phyloP scores from a whole-genome alignment of 306 rosid genomes.

The Cucurbita argyrosperma region DNA sequence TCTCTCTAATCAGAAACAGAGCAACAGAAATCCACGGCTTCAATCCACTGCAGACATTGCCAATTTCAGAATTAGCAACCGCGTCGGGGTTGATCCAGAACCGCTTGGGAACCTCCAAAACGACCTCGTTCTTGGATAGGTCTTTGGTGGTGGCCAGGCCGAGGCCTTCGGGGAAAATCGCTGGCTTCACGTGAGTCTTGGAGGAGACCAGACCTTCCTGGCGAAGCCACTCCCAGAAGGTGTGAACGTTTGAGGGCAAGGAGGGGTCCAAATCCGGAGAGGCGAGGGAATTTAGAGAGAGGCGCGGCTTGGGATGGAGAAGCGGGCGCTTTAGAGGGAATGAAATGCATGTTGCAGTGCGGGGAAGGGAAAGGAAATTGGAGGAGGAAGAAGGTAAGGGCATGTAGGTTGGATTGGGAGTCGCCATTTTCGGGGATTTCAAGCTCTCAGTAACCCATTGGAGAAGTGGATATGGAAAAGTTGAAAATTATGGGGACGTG shows the following conservation, averaged over 20 bases:
- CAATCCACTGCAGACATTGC: constrained; percentile 54
- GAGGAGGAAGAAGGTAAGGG: neutral
- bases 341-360: neutral
- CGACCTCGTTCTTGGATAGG: constrained; percentile 59
- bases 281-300: constrained; percentile 18
- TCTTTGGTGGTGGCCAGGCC: constrained; percentile 58
- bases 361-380: neutral
- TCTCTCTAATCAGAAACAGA: constrained; percentile 58
- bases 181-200: constrained; percentile 70
- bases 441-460: neutral
- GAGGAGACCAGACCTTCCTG: constrained; percentile 65
- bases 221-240: constrained; percentile 79
- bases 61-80: constrained; percentile 73
- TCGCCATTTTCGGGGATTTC: constrained; percentile 1
- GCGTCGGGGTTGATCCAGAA: constrained; percentile 92
- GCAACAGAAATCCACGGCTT: constrained; percentile 88
- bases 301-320: constrained; percentile 15
- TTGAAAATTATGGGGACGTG: neutral
- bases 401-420: neutral
- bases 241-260: constrained; percentile 37
- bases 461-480: neutral
- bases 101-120: constrained; percentile 83
- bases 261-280: constrained; percentile 42
- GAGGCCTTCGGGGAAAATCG: constrained; percentile 58
- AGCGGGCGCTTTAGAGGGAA: neutral